Evolutionary conservation across 495 filamentous ascomycete genomes (phyloP).

Genomic region (Aspergillus mulundensis): DNA sequence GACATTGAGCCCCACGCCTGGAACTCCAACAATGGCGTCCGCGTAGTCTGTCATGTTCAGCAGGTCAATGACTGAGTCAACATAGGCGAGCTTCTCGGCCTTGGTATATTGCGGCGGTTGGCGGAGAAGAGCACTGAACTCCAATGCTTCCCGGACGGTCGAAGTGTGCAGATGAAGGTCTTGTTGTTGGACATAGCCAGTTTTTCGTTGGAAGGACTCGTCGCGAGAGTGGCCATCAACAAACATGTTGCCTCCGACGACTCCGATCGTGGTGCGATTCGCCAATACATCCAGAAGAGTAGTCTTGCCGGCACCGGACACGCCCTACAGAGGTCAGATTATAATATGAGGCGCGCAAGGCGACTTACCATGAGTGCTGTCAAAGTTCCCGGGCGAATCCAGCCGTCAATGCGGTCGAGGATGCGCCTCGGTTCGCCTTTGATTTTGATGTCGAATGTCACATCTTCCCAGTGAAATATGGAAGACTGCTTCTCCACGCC

Average conservation of each 20-base stretch:
- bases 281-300: slow-evolving; percentile 61
- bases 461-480: slow-evolving; percentile 75
- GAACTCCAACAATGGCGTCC: slow-evolving; percentile 40
- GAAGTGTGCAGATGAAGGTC: slow-evolving; percentile 84
- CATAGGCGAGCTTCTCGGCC: slow-evolving; percentile 80
- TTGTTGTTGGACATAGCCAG: slow-evolving; percentile 93
- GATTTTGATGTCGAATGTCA: slow-evolving; percentile 68
- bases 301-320: slow-evolving; percentile 63
- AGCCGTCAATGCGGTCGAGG: slow-evolving; percentile 61
- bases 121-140: slow-evolving; percentile 80
- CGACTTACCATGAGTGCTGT: slow-evolving; percentile 44
- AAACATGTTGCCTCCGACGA: slow-evolving; percentile 52
- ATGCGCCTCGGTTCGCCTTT: slow-evolving; percentile 55
- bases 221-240: slow-evolving; percentile 58
- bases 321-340: slow-evolving; percentile 58
- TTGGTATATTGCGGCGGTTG: slow-evolving; percentile 69
- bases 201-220: slow-evolving; percentile 84
- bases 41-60: slow-evolving; percentile 68
- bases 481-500: slow-evolving; percentile 58
- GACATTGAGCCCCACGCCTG: slow-evolving; percentile 69
- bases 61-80: slow-evolving; percentile 87
- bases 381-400: slow-evolving; percentile 62
- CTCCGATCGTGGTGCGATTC: slow-evolving; percentile 48
- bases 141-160: slow-evolving; percentile 79
- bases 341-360: slow-evolving; percentile 81